phyloP scores from a whole-genome alignment of 139 green algal species.

The Astrephomene gubernaculifera region DNA sequence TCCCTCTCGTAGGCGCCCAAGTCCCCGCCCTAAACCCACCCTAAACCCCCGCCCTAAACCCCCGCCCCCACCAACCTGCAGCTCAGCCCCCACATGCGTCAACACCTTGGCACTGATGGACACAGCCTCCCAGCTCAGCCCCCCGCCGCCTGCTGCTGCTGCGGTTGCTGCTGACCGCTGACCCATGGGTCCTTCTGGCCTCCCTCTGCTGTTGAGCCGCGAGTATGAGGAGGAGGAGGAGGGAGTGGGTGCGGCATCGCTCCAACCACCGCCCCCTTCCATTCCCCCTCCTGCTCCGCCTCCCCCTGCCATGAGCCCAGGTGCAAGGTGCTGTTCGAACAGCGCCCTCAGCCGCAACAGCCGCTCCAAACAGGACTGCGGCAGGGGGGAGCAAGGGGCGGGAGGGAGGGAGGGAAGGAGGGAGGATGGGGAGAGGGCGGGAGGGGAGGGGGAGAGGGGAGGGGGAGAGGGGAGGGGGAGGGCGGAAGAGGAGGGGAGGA shows the following conservation, averaged over 20 bases:
- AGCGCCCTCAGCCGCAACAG: conserved; percentile 58
- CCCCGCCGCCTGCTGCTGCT: too few relatives aligned
- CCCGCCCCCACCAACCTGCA: background rate
- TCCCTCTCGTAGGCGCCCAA: too few relatives aligned
- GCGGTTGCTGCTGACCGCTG: too few relatives aligned
- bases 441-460: background rate
- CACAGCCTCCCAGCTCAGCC: conserved; percentile 10
- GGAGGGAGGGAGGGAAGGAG: too few relatives aligned
- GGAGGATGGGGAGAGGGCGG: background rate
- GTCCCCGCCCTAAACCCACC: background rate
- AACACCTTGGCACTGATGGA: conserved; percentile 42
- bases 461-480: background rate
- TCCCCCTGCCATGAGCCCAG: conserved; percentile 1
- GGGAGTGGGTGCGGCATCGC: background rate
- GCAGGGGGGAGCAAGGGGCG: too few relatives aligned
- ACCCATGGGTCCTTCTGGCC: background rate
- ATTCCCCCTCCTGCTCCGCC: background rate
- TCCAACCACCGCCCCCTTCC: background rate
- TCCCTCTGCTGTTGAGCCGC: background rate
- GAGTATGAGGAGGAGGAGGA: background rate
- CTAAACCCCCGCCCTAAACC: background rate
- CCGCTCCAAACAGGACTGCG: conserved; percentile 48
- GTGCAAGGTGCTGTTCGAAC: conserved; percentile 48
- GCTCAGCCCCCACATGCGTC: conserved; percentile 14
- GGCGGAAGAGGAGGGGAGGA: too few relatives aligned